Base-by-base conservation (phyloP, 352 stramenopile species). In the Pythium periplocum region DNA sequence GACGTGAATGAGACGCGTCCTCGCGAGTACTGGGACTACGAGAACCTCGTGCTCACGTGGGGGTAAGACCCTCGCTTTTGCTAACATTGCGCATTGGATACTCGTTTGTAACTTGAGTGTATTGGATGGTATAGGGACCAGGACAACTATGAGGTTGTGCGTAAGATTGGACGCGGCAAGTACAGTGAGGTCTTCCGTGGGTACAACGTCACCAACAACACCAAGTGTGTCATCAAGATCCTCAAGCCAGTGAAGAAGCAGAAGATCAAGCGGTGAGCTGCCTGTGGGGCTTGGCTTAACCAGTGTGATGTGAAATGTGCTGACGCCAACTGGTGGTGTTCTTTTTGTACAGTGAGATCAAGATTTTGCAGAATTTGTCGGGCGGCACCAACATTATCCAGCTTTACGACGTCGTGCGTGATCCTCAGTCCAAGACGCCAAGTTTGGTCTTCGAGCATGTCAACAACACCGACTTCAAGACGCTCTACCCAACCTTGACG, bases 181-280 rank as follows among this genome's bases (percentile, higher is more conserved):
- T 99, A 99, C 76, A 98, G 86, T 57, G 97, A 99, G 64, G 96
- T 98, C 48, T 98, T 98, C 60, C 89, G 98, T 62, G 97, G 97
- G n/a, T 93, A 98, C 65, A 99, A 98, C 62, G 86, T 98, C 31
- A 73, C 77, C 17, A 99, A 96, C 69, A 97, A 97, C 61, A 90
- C 83, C 37, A 97, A 98, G 61, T 99, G 96, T 70, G 96, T 99
- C n/a, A 97, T 99, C 60, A 99, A 99, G 84, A 99, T 99, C 66
- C 85, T 99, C 47, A 99, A 99, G 77, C 97, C 97, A 10, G 97
- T 99, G n/a, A 99, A 99, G 87, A 99, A 99, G 86, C 99, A 99
- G 80, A 99, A 99, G 82, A 99, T 99, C 71, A 99, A 99, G 70
- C 83, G 95, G 63, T 90, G 40, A 40, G 75, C 53, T 26, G 8